Conservation (phyloP, 192 early-diverging fungal genomes). For the Backusella westeae region DNA sequence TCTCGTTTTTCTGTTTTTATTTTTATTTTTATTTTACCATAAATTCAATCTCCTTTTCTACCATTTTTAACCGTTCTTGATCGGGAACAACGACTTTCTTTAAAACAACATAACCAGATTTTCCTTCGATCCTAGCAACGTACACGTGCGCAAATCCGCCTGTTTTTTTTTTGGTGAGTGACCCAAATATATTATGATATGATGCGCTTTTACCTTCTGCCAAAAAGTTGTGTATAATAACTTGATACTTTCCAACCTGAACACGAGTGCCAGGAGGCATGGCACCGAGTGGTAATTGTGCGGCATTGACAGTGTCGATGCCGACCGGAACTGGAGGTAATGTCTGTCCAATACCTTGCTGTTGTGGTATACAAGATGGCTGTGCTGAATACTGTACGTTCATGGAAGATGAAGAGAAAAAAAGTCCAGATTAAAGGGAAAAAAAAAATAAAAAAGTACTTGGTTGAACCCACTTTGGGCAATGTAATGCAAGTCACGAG, state of each 20-base stretch:
- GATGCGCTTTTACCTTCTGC: constrained; percentile 57
- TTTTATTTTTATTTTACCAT: constrained; percentile 56
- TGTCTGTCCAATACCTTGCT: constrained; percentile 35
- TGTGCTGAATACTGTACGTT: constrained; percentile 10
- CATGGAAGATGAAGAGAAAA: background rate
- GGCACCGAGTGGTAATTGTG: constrained; percentile 49
- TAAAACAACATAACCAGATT: constrained; percentile 64
- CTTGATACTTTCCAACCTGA: constrained; percentile 50
- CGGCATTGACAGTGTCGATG: constrained; percentile 21
- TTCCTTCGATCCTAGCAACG: constrained; percentile 57
- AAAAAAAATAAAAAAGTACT: background rate
- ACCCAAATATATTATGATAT: too few relatives aligned
- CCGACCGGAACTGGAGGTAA: constrained; percentile 33
- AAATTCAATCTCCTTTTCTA: constrained; percentile 73
- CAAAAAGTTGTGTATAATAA: constrained; percentile 71
- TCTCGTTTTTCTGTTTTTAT: background rate
- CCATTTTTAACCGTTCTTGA: constrained; percentile 53
- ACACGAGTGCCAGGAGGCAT: constrained; percentile 63
- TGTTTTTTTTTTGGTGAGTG: constrained; percentile 12
- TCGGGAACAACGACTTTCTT: constrained; percentile 80
- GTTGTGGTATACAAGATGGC: constrained; percentile 35
- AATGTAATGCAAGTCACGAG: background rate
- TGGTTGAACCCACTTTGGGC: background rate
- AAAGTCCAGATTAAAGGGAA: background rate
- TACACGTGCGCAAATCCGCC: constrained; percentile 95